A percentile compares a stretch with the other conserved stretches of the same genome.
phyloP scores from a whole-genome alignment of 352 stramenopile genomes.

The Plasmopara muralis region DNA sequence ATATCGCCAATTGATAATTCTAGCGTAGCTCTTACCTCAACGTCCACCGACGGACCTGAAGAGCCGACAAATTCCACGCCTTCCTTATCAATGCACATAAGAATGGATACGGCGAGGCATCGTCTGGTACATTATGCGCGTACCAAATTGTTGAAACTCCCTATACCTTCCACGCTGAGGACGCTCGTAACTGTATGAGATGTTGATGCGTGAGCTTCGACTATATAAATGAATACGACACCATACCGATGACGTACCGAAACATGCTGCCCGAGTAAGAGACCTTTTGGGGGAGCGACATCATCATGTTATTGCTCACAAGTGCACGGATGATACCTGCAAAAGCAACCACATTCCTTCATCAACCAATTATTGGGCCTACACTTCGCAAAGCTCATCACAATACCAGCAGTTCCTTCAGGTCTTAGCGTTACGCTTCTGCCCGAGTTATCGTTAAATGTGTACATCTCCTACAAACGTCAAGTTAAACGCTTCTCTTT shows the following conservation, averaged over 20 bases:
- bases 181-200: slow-evolving; percentile 63
- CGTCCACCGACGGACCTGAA: slow-evolving; percentile 62
- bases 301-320: slow-evolving; percentile 71
- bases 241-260: slow-evolving; percentile 31
- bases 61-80: slow-evolving; percentile 81
- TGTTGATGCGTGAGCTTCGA: not conserved
- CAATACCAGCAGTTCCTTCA: slow-evolving; percentile 70
- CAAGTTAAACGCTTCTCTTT: not conserved
- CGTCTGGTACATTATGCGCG: slow-evolving; percentile 1
- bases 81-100: slow-evolving; percentile 11
- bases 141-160: slow-evolving; percentile 86
- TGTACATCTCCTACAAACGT: slow-evolving; percentile 80
- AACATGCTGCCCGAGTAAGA: slow-evolving; percentile 86
- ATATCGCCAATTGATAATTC: slow-evolving; percentile 1
- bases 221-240: not conserved
- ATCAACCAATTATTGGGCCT: too few species aligned
- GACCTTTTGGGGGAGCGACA: slow-evolving; percentile 70
- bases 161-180: slow-evolving; percentile 80
- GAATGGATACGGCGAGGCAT: not conserved
- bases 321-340: slow-evolving; percentile 69
- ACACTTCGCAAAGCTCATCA: not conserved
- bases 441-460: slow-evolving; percentile 80
- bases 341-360: not conserved
- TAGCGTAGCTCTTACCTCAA: slow-evolving; percentile 38
- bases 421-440: slow-evolving; percentile 82